Evolutionary conservation across 257 asterid species (phyloP), one percentile per base, ranked within the genome.

Genomic region (Solanum raphanifolium): DNA sequence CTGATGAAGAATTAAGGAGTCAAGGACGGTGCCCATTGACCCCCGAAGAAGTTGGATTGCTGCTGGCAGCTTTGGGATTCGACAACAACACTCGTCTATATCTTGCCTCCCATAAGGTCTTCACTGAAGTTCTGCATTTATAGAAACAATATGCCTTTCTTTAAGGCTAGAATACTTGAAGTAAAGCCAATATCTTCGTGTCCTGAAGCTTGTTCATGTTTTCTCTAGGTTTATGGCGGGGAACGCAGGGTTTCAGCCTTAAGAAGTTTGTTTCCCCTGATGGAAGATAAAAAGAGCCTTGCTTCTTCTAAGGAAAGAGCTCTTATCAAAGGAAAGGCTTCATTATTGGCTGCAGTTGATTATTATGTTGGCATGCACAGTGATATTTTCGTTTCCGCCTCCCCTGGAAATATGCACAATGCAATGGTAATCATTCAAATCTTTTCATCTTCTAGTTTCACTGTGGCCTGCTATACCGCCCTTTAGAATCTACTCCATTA

Each of bases 351-450:
- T 5, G 98, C 99, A 21, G 94, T 97, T 29, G 99, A 97, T 92
- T 97, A 97, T 90, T 95, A 97, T 79, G 98, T 97, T 84, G 93
- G 98, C 90, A 94, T 97, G 98, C 96, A 97, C 60, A 95, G 98
- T 41, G 99, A 97, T 89, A 93, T 97, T 87, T 97, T 97, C 90
- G 91, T 97, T 58, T 97, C 99, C 12, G 99, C 99, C 79, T 97
- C 99, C 10, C 99, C 98, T 0, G 99, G 99, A 90, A 97, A 97
- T 89, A 97, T 97, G 99, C 99, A 97, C 90, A 97, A 97, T 73
- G 99, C 99, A 38, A 89, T 97, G 95, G 99, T 97, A 93, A 93
- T 89, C 90, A 84, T 71, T 29, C 73, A 65, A 21, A 6, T 21
- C 43, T 13, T 29, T 27, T 81, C 38, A 16, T 81, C 10, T 46